Base-by-base conservation (phyloP, 768 basidiomycete species). In the Clavulina sp. region DNA sequence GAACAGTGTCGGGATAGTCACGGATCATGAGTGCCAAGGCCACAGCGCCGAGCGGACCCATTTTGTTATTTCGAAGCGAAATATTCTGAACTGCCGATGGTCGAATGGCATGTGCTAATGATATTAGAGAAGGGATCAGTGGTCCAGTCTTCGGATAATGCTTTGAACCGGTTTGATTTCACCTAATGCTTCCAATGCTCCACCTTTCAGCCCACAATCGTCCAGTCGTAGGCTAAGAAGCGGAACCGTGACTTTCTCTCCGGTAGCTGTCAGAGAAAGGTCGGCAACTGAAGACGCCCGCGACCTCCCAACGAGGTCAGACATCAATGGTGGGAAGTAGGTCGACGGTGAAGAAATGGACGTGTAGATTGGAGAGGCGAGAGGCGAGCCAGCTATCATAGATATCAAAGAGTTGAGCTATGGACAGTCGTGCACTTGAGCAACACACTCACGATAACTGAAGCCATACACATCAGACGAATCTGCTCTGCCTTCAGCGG, bases 1-100 rank as follows among this genome's bases (percentile, higher is more conserved):
- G n/a, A 50, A 57, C 32, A 9, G 47, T 19, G 57, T 95, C 88
- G 3, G 88, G 86, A 61, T 96, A 97, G 64, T 99, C 93, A 49
- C 85, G 77, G 56, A 96, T 91, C 87, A 99, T 92, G 49, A 95
- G 73, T 0, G 93, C 91, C 9, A 97, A 71, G 0, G 89, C 84
- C 4, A 97, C 88, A 5, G 84, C 89, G 31, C 91, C 89, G 0
- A 83, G 75, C 0, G 80, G 73, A 31, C 73, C 77, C 59, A 97
- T 95, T 40, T 77, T 76, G 65, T 99, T 97, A 43, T 86, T 75
- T 16, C 93, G 77, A 23, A 99, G 67, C 3, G 89, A 93, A 47
- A 99, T 80, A 60, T 99, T 88, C 53, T 78, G 76, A 52, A 99
- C 66, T 0, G 81, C 79, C 0, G 88, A 89, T 0, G 75, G 78